Evolutionary conservation across 495 filamentous ascomycete genomes (phyloP), one percentile per base, ranked within the genome.

Genomic region (Peziza echinospora): DNA sequence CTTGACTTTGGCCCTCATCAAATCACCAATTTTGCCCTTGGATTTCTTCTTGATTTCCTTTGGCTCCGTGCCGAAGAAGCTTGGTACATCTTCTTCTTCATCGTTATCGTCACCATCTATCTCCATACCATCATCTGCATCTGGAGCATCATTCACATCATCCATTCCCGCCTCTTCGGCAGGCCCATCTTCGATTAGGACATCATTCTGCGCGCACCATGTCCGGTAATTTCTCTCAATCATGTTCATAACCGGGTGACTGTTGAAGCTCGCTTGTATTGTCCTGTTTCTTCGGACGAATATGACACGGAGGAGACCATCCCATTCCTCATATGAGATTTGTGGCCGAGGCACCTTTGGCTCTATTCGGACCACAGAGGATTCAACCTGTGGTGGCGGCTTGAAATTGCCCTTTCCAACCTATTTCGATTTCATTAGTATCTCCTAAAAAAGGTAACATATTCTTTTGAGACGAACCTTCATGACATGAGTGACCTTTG

Each of bases 321-420:
- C 87, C 76, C 85, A 94, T 63, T 96, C 87, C 43, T 91, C 82
- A 59, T 86, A 94, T 53, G 75, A 81, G 44, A 93, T 80, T 48
- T 81, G 73, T 41, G 87, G 89, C 19, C 85, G 62, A 11, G 85
- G 84, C 24, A 72, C 67, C 65, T 93, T 84, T 7, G 78, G 78
- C 50, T 82, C 74, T 42, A 93, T 67, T 25, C 77, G 62, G 43
- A 84, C 71, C n/a, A 86, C 84, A 47, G 75, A 82, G 10, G 74
- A 80, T 62, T 96, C 87, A 17, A 96, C 87, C 56, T 80, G 71
- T 8, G 87, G 87, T 17, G 87, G 86, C 1, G 89, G 89, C 54
- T 80, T 85, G 70, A 91, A 94, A 66, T 94, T 96, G 62, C 87
- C 86, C 52, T 77, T 78, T 24, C 84, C 84, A 24, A 93, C 85